These are phyloP conservation scores for Bryopsis sp. DNA, from an alignment of 139 green algal species.

Conservation along the genomic window DNA sequence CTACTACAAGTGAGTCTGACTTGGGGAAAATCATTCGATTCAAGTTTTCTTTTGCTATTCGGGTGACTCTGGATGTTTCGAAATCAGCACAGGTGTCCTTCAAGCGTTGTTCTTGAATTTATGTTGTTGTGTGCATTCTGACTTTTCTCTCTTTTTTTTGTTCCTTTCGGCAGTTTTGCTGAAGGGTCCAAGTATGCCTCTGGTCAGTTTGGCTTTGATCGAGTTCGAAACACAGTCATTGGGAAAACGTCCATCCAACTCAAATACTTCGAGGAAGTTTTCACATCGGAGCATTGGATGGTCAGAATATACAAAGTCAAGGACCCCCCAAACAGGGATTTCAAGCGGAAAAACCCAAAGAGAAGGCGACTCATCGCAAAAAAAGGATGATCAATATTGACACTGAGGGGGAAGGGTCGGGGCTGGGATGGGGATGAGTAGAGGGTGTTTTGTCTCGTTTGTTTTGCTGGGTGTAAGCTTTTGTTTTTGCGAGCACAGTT, in stretches of 20 bases:
- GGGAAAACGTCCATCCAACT: slow-evolving; percentile 63
- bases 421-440: no score
- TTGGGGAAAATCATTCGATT: no score
- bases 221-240: slow-evolving; percentile 71
- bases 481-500: no score
- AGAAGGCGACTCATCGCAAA: no score
- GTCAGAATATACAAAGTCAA: slow-evolving; percentile 67
- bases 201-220: slow-evolving; percentile 62
- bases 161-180: slow-evolving; percentile 72
- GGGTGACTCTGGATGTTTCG: no score
- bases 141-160: neutral
- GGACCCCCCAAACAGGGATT: slow-evolving; percentile 40
- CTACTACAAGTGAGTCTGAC: slow-evolving; percentile 65
- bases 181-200: slow-evolving; percentile 37
- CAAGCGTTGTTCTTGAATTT: neutral
- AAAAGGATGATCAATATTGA: no score
- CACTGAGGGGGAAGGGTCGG: no score
- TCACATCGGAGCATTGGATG: slow-evolving; percentile 87
- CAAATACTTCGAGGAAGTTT: slow-evolving; percentile 91
- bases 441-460: no score
- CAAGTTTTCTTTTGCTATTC: no score
- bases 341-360: slow-evolving; percentile 26
- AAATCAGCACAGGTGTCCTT: no score
- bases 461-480: no score
- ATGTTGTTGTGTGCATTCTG: neutral